phyloP scores from a whole-genome alignment of 495 filamentous ascomycete species.

The Aspergillus sparsus region DNA sequence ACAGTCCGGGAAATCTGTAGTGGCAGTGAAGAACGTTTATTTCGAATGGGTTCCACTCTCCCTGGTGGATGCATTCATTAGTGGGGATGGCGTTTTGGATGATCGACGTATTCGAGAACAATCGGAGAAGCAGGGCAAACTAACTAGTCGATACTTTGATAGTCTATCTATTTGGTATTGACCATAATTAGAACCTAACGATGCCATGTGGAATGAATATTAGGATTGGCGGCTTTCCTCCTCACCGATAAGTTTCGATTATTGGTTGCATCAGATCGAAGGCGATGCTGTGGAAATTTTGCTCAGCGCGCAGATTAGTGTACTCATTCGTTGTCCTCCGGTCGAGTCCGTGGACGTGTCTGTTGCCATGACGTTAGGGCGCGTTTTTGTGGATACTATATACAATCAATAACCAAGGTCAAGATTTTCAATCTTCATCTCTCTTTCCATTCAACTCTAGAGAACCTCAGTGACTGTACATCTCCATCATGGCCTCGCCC shows the following conservation, averaged over 20 bases:
- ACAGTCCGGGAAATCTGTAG: constrained; percentile 6
- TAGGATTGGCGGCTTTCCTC: background rate
- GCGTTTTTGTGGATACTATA: constrained; percentile 9
- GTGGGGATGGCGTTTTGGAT: constrained; percentile 49
- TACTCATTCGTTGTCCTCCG: background rate
- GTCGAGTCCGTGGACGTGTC: constrained; percentile 8
- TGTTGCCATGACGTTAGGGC: constrained; percentile 19
- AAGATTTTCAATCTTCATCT: background rate
- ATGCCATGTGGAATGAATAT: background rate
- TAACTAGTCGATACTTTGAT: constrained; percentile 37
- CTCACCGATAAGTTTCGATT: background rate
- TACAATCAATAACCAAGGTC: background rate
- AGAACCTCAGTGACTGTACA: background rate
- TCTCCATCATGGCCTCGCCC: constrained; percentile 21
- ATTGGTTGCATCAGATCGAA: background rate
- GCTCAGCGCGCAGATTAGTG: background rate
- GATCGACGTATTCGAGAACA: constrained; percentile 32
- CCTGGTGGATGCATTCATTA: constrained; percentile 58
- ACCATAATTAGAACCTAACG: background rate
- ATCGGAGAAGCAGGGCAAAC: constrained; percentile 30
- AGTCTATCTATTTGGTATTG: constrained; percentile 13
- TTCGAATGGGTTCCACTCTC: constrained; percentile 65
- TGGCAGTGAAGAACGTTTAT: constrained; percentile 57
- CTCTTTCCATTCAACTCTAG: background rate
- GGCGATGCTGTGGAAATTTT: background rate